phyloP scores from a whole-genome alignment of 805 yeast species.

The Metschnikowia koreensis region DNA sequence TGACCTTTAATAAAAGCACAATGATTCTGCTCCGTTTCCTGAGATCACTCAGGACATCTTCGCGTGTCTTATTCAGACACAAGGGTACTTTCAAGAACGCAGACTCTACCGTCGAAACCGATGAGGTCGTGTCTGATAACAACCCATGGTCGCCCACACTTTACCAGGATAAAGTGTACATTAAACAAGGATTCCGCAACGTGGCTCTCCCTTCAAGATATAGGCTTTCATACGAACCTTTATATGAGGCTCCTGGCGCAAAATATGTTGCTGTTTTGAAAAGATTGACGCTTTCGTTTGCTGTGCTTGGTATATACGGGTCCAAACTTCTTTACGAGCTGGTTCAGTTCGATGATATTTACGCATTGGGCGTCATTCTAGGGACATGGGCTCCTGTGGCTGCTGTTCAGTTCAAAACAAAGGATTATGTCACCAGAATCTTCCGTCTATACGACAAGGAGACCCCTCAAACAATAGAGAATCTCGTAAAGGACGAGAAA shows the following conservation, averaged over 20 bases:
- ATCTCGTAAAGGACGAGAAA: conserved; percentile 58
- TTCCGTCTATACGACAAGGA: conserved; percentile 66
- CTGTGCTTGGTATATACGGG: conserved; percentile 57
- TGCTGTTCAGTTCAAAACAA: conserved; percentile 48
- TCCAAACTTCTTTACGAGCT: conserved; percentile 59
- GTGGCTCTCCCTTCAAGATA: conserved; percentile 50
- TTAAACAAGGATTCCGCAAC: conserved; percentile 36
- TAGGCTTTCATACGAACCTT: conserved; percentile 57
- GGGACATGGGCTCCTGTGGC: conserved; percentile 58
- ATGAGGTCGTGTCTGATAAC: conserved; percentile 40
- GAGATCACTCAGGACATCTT: conserved; percentile 9
- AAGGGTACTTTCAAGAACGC: conserved; percentile 21
- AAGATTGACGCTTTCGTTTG: conserved; percentile 59
- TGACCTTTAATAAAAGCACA: background rate
- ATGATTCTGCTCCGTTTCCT: conserved; percentile 10
- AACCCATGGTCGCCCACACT: conserved; percentile 48
- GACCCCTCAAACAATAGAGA: conserved; percentile 63
- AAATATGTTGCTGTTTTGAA: conserved; percentile 62
- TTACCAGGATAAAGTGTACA: conserved; percentile 42
- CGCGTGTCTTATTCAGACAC: conserved; percentile 13
- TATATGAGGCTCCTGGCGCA: conserved; percentile 63
- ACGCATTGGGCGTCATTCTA: conserved; percentile 44
- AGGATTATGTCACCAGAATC: conserved; percentile 68
- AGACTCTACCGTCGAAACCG: conserved; percentile 40
- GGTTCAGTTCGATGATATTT: conserved; percentile 49